Percentiles rank a stretch among this genome's conserved stretches.
phyloP scores from a whole-genome alignment of 2,329 filamentous ascomycete species.

The Aureobasidium sp. region DNA sequence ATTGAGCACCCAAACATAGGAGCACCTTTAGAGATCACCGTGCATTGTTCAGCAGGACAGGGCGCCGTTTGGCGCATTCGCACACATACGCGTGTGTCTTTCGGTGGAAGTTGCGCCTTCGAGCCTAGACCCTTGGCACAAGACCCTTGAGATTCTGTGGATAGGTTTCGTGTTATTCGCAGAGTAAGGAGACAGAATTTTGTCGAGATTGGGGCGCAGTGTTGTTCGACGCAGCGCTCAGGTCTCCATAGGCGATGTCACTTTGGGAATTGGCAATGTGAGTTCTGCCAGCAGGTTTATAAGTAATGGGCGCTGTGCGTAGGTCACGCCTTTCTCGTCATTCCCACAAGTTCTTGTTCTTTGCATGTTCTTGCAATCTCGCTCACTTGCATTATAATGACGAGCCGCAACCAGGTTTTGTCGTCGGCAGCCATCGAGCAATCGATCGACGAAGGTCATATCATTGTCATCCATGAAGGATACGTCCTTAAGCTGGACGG shows the following conservation, averaged over 20 bases:
- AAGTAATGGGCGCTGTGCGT: background rate
- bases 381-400: background rate
- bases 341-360: too few relatives aligned
- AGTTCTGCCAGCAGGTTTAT: background rate
- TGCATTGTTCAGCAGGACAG: background rate
- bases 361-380: background rate
- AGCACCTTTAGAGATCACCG: background rate
- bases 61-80: background rate
- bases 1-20: background rate
- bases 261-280: background rate
- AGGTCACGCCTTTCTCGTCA: background rate
- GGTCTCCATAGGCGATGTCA: conserved; percentile 1
- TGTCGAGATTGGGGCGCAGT: conserved; percentile 3
- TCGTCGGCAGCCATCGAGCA: conserved; percentile 2
- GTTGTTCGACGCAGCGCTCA: background rate
- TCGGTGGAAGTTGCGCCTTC: conserved; percentile 2
- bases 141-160: background rate
- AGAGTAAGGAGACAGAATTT: background rate
- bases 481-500: conserved; percentile 49
- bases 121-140: background rate
- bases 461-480: conserved; percentile 52
- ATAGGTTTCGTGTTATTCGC: background rate
- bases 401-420: background rate
- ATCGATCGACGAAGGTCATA: conserved; percentile 38
- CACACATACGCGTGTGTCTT: background rate